A percentile compares a stretch with the other conserved stretches of the same genome.
phyloP scores from a whole-genome alignment of 345 rosid genomes.

The Eucalyptus urophylla region DNA sequence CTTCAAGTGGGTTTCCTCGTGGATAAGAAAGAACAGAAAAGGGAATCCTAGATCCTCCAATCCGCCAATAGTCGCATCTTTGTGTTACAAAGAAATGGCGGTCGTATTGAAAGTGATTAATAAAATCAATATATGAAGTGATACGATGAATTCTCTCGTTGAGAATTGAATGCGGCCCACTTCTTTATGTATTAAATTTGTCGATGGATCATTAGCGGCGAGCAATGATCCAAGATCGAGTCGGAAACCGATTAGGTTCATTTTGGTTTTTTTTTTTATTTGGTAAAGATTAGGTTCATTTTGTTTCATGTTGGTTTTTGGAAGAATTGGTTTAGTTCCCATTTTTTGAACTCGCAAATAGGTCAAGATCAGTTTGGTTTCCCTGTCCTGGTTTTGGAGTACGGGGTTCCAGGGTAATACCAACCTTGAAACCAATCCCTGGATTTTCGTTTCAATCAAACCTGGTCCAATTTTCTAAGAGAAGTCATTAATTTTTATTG shows the following conservation, averaged over 20 bases:
- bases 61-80: not conserved
- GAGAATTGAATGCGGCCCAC: not conserved
- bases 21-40: not conserved
- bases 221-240: not conserved
- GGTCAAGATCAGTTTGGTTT: not conserved
- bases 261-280: too few species aligned
- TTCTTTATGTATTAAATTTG: not conserved
- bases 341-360: not conserved
- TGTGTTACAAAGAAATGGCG: not conserved
- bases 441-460: not conserved
- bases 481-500: not conserved
- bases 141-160: not conserved
- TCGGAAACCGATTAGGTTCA: not conserved
- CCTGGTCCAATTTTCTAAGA: not conserved
- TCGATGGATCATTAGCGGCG: not conserved
- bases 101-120: not conserved
- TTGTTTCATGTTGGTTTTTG: not conserved
- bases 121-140: not conserved
- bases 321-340: not conserved
- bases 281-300: not conserved
- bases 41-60: not conserved
- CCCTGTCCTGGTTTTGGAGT: not conserved
- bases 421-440: not conserved
- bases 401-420: not conserved
- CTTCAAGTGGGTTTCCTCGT: not conserved